These are phyloP conservation scores for Isabelozyma rhagii DNA, from an alignment of 805 yeast genomes.

Conservation along the genomic window DNA sequence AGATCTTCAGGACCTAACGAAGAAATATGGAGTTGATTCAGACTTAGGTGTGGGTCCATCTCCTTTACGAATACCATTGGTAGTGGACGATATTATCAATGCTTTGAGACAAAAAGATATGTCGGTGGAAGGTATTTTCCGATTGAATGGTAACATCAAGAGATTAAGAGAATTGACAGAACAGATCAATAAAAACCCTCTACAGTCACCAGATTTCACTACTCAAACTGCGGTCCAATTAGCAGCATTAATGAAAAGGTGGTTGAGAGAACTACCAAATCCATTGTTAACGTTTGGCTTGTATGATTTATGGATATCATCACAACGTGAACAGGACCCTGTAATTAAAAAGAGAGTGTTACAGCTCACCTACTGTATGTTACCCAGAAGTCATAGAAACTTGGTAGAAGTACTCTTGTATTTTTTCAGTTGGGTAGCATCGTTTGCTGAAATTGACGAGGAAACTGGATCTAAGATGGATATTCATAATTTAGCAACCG, in stretches of 20 bases:
- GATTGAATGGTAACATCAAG: conserved; percentile 93
- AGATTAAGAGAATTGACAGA: conserved; percentile 71
- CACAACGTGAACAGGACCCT: conserved; percentile 51
- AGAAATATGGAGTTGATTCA: conserved; percentile 76
- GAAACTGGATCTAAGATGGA: conserved; percentile 91
- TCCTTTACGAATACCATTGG: conserved; percentile 74
- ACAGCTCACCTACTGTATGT: conserved; percentile 66
- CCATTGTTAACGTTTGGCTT: conserved; percentile 78
- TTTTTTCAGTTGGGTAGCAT: conserved; percentile 92
- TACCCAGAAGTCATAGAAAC: conserved; percentile 81
- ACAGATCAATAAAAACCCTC: conserved; percentile 70
- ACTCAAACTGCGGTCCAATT: conserved; percentile 85
- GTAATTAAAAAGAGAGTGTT: conserved; percentile 50
- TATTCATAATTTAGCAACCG: conserved; percentile 91
- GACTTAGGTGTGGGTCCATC: conserved; percentile 82
- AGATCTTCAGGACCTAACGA: conserved; percentile 66
- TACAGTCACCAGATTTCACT: conserved; percentile 64
- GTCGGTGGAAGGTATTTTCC: conserved; percentile 93
- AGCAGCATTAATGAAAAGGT: conserved; percentile 89
- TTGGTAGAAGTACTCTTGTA: conserved; percentile 79
- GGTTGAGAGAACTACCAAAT: conserved; percentile 87
- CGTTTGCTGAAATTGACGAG: conserved; percentile 90
- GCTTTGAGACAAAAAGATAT: conserved; percentile 87
- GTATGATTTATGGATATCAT: conserved; percentile 74
- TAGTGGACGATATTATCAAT: conserved; percentile 80